These are phyloP conservation scores for Capronia epimyces DNA, from an alignment of 2,329 filamentous ascomycete genomes.

Conservation along the genomic window DNA sequence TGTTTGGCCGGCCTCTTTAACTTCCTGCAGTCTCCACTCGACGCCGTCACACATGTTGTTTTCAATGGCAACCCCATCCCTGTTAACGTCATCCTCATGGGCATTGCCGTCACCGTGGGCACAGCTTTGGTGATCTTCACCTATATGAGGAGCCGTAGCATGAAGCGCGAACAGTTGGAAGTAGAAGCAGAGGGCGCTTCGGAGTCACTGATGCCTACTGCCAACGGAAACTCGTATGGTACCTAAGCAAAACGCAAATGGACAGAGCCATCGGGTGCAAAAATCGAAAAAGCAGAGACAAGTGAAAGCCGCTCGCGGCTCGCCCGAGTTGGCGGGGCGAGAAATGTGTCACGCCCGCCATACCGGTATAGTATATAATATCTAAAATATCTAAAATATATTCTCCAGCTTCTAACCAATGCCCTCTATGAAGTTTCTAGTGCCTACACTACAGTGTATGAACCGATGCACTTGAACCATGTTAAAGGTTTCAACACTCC, in stretches of 20 bases:
- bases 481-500: too few relatives aligned
- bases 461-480: too few relatives aligned
- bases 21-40: constrained; percentile 74
- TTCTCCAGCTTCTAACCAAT: too few relatives aligned
- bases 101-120: constrained; percentile 59
- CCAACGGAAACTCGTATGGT: constrained; percentile 28
- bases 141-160: constrained; percentile 41
- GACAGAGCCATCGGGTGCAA: too few relatives aligned
- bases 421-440: too few relatives aligned
- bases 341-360: too few relatives aligned
- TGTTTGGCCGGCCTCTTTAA: constrained; percentile 78
- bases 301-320: too few relatives aligned
- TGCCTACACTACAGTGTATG: too few relatives aligned
- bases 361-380: too few relatives aligned
- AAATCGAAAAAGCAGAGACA: too few relatives aligned
- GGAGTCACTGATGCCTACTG: constrained; percentile 26
- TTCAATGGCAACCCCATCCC: constrained; percentile 70
- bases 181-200: constrained; percentile 28
- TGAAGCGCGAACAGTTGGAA: constrained; percentile 29
- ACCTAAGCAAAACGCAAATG: constrained; percentile 5
- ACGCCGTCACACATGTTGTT: constrained; percentile 67
- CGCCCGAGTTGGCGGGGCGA: too few relatives aligned
- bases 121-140: constrained; percentile 59
- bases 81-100: constrained; percentile 65
- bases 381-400: too few relatives aligned